Base-by-base conservation (phyloP, 2,329 filamentous ascomycete species). In the Microsporum audouinii region DNA sequence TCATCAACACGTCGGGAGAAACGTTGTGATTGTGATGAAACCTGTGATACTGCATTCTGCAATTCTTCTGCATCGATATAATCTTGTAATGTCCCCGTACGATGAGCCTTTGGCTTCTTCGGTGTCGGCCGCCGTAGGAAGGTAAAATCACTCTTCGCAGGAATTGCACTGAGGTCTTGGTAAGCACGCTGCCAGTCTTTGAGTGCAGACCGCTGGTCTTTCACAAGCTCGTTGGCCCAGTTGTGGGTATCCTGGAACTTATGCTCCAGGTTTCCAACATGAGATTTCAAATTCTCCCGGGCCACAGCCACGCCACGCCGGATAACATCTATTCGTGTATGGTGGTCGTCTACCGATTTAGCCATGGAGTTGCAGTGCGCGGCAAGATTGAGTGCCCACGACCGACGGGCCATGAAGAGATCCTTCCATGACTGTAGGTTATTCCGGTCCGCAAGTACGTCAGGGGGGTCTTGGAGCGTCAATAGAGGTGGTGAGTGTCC, bases 341-440 rank as follows among this genome's bases (percentile, higher is more conserved):
- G 73, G 57, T 75, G 82, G 61, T 85, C 80, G 68, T 84, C 79
- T 23, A 85, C 80, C 64, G 80, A 76, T 59, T 79, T 77, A 58
- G 85, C 84, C 77, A 90, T 86, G 57, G 77, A 77, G 57, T 79
- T 79, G 67, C 89, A 92, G 66, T 87, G 85, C 31, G 86, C 83
- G 5, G 87, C 81, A 38, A 95, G 76, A 43, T 79, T 80, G 59
- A 86, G 76, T 0, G 91, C 88, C 94, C 94, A 99, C 66, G 82
- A 80, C 68, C 87, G 84, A 62, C 94, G 86, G 62, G 86, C 82
- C 72, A 86, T 87, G 78, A 94, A 96, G 27, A 97, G 79, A 51
- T 86, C 84, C 71, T 90, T 88, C 92, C 94, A 99, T 83, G 91
- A 87, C 68, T 86, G 81, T 60, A 96, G 79, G 64, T 91, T 87